Conservation (phyloP, 1,139 yeast species). For the Hemisphaericaspora xylofermentans region DNA sequence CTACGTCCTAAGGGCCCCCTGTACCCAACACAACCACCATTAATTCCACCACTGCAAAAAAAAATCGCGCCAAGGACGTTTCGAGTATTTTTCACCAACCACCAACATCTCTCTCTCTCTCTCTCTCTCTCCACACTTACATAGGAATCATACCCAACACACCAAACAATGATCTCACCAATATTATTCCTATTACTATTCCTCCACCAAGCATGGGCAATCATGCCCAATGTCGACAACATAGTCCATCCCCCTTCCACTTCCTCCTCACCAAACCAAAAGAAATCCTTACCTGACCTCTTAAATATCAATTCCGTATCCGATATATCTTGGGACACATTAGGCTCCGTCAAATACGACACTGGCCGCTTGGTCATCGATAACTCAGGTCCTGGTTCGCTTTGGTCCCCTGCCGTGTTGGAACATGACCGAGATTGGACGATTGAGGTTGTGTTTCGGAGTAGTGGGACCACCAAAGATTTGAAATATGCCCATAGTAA, state of each 20-base stretch:
- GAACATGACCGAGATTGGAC: conserved; percentile 54
- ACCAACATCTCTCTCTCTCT: neutral
- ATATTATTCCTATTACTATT: neutral
- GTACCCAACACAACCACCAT: too few relatives aligned
- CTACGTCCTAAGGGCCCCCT: too few relatives aligned
- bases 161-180: neutral
- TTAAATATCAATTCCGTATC: neutral
- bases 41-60: too few relatives aligned
- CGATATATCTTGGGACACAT: conserved; percentile 25
- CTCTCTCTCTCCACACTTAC: neutral
- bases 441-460: conserved; percentile 59
- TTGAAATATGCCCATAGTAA: conserved; percentile 31
- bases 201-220: neutral
- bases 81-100: neutral
- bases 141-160: neutral
- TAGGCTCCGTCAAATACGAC: conserved; percentile 29
- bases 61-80: too few relatives aligned
- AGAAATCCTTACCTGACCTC: conserved; percentile 1
- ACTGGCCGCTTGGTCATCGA: conserved; percentile 42
- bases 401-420: conserved; percentile 48
- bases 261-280: neutral
- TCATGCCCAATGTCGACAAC: neutral
- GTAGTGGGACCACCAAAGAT: conserved; percentile 43
- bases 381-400: conserved; percentile 39
- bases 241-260: neutral